Base-by-base conservation (phyloP, 768 basidiomycete species). In the Tephrocybe sp. region DNA sequence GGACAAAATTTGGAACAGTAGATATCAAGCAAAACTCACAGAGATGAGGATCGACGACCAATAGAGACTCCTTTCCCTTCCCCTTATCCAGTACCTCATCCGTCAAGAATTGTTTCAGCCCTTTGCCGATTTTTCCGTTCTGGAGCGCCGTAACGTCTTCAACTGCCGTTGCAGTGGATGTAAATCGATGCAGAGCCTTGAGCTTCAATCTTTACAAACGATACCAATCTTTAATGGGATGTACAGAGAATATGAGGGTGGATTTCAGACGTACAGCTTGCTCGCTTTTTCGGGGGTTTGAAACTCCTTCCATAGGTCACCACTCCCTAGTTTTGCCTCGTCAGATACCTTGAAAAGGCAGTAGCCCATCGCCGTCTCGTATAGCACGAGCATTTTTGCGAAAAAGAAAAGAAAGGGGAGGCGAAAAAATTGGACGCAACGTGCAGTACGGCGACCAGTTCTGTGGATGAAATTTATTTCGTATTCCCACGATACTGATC, bases 271-370 rank as follows among this genome's bases (percentile, higher is more conserved):
- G 66, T 68, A 97, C 96, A 97, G 73, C 76, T 87, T 92, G 72
- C 84, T 93, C 48, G 97, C 95, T 63, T 76, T 79, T 72, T 96
- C 93, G 38, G 95, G 92, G 43, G 84, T 89, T 72, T 94, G 85
- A 62, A 98, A 98, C 69, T 95, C 89, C 72, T 88, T 85, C 82
- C 87, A 90, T 43, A 98, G 70, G 70, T 97, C 86, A 49, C 87
- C 85, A 58, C 83, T 87, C 64, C 86, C 82, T 47, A 96, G 74
- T 75, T 95, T 97, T 49, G 88, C 89, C 35, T 90, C 76, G 72
- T 93, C 87, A 47, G 87, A 86, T 57, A 96, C 79, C 72, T 97
- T 97, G 85, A 99, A 98, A 48, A 99, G 87, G 76, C 92, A 94
- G 78, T 93, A 98, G 71, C 96, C 93, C 71, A 96, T 83, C 35